These are phyloP conservation scores for Chamaenerion angustifolium DNA, from an alignment of 345 rosid species.

Conservation along the genomic window DNA sequence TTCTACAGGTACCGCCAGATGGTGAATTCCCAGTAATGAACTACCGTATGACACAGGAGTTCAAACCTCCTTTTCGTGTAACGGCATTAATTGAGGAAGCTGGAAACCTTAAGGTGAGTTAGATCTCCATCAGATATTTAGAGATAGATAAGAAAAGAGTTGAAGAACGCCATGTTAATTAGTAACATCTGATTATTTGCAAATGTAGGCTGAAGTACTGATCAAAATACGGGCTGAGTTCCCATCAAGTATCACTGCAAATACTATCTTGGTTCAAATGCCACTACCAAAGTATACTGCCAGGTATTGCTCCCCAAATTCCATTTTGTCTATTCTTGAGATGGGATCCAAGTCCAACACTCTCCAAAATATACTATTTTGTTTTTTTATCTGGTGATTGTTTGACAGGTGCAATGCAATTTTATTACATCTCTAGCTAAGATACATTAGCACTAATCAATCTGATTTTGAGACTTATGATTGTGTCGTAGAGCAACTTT, in stretches of 20 bases:
- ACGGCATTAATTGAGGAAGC: conserved; percentile 92
- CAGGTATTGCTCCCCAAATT: conserved; percentile 32
- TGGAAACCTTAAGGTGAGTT: conserved; percentile 64
- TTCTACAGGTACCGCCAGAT: conserved; percentile 78
- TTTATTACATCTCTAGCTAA: background rate
- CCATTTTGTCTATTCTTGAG: background rate
- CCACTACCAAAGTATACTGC: conserved; percentile 82
- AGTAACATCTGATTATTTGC: background rate
- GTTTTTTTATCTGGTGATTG: background rate
- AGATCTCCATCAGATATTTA: background rate
- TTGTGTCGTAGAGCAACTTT: conserved; percentile 51
- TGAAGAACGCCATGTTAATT: background rate
- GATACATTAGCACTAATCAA: too few species aligned
- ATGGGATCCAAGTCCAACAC: too few species aligned
- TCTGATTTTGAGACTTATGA: too few species aligned
- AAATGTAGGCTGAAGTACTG: conserved; percentile 80
- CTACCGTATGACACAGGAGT: conserved; percentile 98
- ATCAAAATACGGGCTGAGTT: conserved; percentile 79
- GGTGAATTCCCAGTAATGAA: conserved; percentile 99
- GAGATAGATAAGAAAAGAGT: background rate
- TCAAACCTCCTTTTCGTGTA: conserved; percentile 93
- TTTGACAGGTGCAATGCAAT: background rate
- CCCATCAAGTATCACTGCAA: conserved; percentile 66
- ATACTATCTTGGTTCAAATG: conserved; percentile 74
- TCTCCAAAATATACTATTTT: too few species aligned